Conservation (phyloP, 768 basidiomycete species). For the Agrocybe chaxingu region DNA sequence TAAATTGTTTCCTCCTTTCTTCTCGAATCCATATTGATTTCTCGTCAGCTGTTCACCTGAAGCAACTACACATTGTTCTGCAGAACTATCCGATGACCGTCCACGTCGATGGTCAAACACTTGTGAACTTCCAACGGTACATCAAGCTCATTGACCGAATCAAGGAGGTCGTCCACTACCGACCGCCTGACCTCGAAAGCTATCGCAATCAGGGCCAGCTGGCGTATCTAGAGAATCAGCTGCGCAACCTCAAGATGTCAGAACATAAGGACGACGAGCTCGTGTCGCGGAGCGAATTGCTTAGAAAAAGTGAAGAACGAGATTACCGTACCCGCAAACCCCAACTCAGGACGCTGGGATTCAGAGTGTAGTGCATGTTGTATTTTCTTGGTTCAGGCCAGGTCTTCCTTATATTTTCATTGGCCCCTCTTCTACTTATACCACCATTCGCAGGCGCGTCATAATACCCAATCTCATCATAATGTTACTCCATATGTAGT, state of each 20-base stretch:
- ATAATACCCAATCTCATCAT: background rate
- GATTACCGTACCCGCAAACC: slow-evolving; percentile 13
- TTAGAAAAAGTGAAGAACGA: slow-evolving; percentile 25
- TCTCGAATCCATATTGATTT: background rate
- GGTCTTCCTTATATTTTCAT: background rate
- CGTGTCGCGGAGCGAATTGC: slow-evolving; percentile 27
- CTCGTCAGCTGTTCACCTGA: slow-evolving; percentile 35
- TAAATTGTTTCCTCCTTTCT: slow-evolving; percentile 10
- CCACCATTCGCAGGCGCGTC: background rate
- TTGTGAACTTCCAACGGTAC: slow-evolving; percentile 44
- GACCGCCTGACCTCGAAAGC: slow-evolving; percentile 29
- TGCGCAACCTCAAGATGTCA: slow-evolving; percentile 25
- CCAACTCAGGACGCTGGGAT: slow-evolving; percentile 15
- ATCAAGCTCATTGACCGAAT: slow-evolving; percentile 33
- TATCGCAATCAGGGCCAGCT: slow-evolving; percentile 30
- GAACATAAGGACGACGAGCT: slow-evolving; percentile 29
- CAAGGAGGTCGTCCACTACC: slow-evolving; percentile 27
- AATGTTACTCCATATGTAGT: background rate
- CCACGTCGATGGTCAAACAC: slow-evolving; percentile 25
- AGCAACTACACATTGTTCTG: slow-evolving; percentile 30
- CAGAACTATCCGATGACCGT: slow-evolving; percentile 25
- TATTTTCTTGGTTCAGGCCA: background rate
- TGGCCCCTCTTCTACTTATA: background rate
- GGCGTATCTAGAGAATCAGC: slow-evolving; percentile 39
- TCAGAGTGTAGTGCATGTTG: slow-evolving; percentile 4